A percentile compares a stretch with the other conserved stretches of the same genome.
phyloP scores from a whole-genome alignment of 202 grass and related monocot species.

The Hordeum pubiflorum region DNA sequence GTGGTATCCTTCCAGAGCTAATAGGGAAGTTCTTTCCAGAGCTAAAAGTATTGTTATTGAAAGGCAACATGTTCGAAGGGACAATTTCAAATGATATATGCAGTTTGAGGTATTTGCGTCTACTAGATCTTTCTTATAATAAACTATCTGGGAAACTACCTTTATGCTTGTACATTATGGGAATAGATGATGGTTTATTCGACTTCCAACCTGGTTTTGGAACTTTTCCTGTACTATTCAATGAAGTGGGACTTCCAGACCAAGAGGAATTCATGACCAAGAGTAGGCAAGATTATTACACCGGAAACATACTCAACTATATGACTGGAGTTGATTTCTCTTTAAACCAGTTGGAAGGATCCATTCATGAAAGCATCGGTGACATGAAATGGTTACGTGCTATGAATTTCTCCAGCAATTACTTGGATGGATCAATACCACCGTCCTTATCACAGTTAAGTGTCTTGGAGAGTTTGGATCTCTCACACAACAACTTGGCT shows the following conservation, averaged over 20 bases:
- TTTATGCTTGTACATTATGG: conserved; percentile 22
- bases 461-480: conserved; percentile 6
- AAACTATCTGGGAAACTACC: conserved; percentile 7
- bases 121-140: conserved; percentile 26
- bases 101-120: neutral
- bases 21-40: neutral
- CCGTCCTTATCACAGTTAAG: conserved; percentile 16
- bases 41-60: neutral
- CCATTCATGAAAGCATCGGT: conserved; percentile 16
- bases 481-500: neutral
- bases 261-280: neutral
- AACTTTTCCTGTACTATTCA: neutral
- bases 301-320: neutral
- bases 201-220: neutral
- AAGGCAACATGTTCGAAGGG: conserved; percentile 19
- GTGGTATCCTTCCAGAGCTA: neutral
- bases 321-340: conserved; percentile 28
- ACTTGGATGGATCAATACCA: conserved; percentile 1
- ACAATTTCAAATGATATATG: neutral
- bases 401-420: conserved; percentile 20
- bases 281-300: neutral
- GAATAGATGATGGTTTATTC: neutral
- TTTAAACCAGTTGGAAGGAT: conserved; percentile 26
- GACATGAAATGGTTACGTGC: conserved; percentile 7
- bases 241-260: neutral